phyloP scores from a whole-genome alignment of 169 alveolate species.

The Plasmodium gonderi region DNA sequence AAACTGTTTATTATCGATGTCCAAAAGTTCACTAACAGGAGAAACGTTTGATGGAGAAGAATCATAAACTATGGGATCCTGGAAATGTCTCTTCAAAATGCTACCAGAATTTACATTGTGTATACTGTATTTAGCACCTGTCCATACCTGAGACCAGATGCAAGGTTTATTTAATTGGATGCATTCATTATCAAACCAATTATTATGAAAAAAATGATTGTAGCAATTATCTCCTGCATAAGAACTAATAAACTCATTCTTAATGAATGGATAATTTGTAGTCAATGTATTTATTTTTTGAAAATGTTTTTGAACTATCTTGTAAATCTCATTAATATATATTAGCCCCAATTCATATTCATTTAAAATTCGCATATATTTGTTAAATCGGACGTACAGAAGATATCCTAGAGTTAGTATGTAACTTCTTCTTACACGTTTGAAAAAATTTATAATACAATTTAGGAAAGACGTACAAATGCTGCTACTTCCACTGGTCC shows the following conservation, averaged over 20 bases:
- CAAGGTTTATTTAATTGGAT: conserved; percentile 61
- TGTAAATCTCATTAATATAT: conserved; percentile 48
- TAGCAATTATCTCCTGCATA: conserved; percentile 75
- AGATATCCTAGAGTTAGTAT: conserved; percentile 54
- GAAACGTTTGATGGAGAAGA: background rate
- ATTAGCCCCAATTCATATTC: conserved; percentile 55
- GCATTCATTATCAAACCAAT: conserved; percentile 74
- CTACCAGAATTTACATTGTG: conserved; percentile 32
- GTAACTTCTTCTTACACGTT: conserved; percentile 62
- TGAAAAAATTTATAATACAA: conserved; percentile 25
- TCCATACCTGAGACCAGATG: conserved; percentile 75
- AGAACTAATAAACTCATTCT: conserved; percentile 34
- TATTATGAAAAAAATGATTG: conserved; percentile 60
- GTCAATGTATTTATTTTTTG: conserved; percentile 58
- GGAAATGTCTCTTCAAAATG: conserved; percentile 20
- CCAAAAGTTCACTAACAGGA: background rate
- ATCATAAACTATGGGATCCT: conserved; percentile 17
- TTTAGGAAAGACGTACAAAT: background rate
- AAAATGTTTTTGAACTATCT: conserved; percentile 40
- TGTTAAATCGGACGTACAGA: conserved; percentile 36
- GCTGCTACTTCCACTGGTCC: background rate
- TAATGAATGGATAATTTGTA: conserved; percentile 58
- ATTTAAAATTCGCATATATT: conserved; percentile 22
- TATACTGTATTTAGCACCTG: conserved; percentile 74
- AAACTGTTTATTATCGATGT: background rate